A percentile compares a stretch with the other conserved stretches of the same genome.
These are phyloP conservation scores for Apiospora sp. DNA, from an alignment of 2,329 filamentous ascomycete genomes.

Conservation along the genomic window DNA sequence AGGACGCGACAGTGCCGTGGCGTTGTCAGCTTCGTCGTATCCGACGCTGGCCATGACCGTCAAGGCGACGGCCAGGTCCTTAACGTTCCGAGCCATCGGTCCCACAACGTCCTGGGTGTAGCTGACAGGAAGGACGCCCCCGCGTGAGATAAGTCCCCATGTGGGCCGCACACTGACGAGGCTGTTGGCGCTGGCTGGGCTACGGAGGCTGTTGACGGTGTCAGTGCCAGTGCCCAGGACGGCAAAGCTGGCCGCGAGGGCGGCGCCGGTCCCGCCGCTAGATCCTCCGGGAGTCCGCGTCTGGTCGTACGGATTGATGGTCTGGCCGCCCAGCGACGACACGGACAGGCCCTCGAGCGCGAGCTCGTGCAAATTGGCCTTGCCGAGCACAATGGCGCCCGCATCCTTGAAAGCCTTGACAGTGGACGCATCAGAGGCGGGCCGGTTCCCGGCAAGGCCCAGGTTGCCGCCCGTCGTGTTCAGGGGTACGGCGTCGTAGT, in stretches of 20 bases:
- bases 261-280: conserved; percentile 69
- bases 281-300: conserved; percentile 70
- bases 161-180: conserved; percentile 68
- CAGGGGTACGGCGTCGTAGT: conserved; percentile 63
- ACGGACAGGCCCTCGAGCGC: conserved; percentile 70
- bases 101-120: conserved; percentile 64
- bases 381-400: conserved; percentile 66
- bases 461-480: conserved; percentile 64
- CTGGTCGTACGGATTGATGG: conserved; percentile 68
- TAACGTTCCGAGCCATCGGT: conserved; percentile 58
- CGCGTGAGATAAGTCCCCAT: conserved; percentile 56
- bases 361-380: conserved; percentile 69
- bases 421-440: conserved; percentile 55
- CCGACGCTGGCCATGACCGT: conserved; percentile 61
- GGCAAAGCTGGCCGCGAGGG: conserved; percentile 62
- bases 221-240: conserved; percentile 67
- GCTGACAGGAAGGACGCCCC: conserved; percentile 63
- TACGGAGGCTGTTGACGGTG: conserved; percentile 69
- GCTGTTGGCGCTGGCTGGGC: conserved; percentile 67
- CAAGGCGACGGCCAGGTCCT: conserved; percentile 59
- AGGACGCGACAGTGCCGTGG: conserved; percentile 46
- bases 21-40: conserved; percentile 60
- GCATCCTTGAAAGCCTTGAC: conserved; percentile 57
- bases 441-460: conserved; percentile 56
- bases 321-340: conserved; percentile 70